Conservation (phyloP, 805 yeast genomes). For the Hanseniaspora singularis region DNA sequence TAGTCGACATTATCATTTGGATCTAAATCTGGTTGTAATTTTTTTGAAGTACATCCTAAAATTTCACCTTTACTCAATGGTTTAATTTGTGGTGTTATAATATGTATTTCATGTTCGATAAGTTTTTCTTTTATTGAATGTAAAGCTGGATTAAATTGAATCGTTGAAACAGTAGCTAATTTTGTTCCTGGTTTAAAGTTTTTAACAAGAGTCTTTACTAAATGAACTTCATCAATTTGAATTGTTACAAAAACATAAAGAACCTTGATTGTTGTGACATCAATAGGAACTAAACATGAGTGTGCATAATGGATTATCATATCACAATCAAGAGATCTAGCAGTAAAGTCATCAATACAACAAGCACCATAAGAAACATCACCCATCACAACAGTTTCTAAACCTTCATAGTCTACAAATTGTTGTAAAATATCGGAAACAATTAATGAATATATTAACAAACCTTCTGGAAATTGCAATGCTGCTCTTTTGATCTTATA, state of each 20-base stretch:
- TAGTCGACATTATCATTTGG: conserved; percentile 48
- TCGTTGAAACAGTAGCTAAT: conserved; percentile 84
- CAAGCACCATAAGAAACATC: conserved; percentile 98
- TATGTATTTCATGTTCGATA: conserved; percentile 37
- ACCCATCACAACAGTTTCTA: conserved; percentile 90
- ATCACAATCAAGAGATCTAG: conserved; percentile 84
- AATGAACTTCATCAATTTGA: conserved; percentile 69
- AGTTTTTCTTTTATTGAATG: conserved; percentile 61
- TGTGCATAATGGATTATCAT: conserved; percentile 94
- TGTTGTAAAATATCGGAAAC: conserved; percentile 88
- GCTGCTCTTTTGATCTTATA: conserved; percentile 72
- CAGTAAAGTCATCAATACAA: conserved; percentile 93
- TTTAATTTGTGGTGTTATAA: conserved; percentile 78
- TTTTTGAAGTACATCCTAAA: conserved; percentile 87
- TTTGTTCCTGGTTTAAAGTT: conserved; percentile 56
- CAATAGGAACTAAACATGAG: conserved; percentile 91
- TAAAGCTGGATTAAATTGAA: conserved; percentile 90
- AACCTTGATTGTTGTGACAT: conserved; percentile 79
- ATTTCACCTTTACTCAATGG: conserved; percentile 95
- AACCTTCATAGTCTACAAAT: conserved; percentile 46
- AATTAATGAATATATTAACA: conserved; percentile 74
- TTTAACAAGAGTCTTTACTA: conserved; percentile 59
- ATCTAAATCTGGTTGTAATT: conserved; percentile 35
- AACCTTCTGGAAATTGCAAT: conserved; percentile 94
- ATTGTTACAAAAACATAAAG: conserved; percentile 93